Evolutionary conservation across 768 basidiomycete species (phyloP).

Genomic region (Pisolithus tinctorius): DNA sequence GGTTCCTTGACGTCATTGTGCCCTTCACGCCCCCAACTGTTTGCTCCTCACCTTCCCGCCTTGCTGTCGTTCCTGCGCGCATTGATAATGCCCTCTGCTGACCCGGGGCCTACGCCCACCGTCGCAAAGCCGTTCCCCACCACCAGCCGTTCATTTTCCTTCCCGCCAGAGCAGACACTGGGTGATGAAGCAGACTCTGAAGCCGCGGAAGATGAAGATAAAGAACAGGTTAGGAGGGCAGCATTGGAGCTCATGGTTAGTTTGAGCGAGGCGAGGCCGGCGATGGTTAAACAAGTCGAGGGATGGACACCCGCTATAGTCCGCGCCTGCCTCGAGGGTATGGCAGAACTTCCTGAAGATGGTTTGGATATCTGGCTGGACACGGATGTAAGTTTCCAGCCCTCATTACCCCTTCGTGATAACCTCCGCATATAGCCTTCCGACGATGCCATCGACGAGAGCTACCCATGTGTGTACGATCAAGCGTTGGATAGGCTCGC

Average conservation of each 20-base stretch:
- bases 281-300: conserved; percentile 58
- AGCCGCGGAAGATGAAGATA: conserved; percentile 51
- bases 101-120: conserved; percentile 48
- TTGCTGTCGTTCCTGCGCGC: conserved; percentile 66
- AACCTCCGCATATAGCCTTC: conserved; percentile 42
- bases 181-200: conserved; percentile 29
- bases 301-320: conserved; percentile 71
- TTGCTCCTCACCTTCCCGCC: conserved; percentile 61
- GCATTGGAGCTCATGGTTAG: conserved; percentile 82
- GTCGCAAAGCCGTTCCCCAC: conserved; percentile 39
- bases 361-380: conserved; percentile 55
- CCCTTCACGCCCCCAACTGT: conserved; percentile 60
- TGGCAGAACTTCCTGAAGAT: conserved; percentile 71
- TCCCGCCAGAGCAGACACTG: conserved; percentile 30
- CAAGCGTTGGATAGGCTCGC: conserved; percentile 79
- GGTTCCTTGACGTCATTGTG: conserved; percentile 66
- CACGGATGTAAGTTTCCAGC: conserved; percentile 56
- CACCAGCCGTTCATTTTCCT: conserved; percentile 31
- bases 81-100: conserved; percentile 59
- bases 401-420: not conserved
- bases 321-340: conserved; percentile 72
- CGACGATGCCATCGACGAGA: conserved; percentile 52
- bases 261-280: conserved; percentile 66
- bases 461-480: conserved; percentile 71
- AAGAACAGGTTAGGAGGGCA: conserved; percentile 60